Percentiles rank a stretch among this genome's conserved stretches.
These are phyloP conservation scores for Cutaneotrichosporon sp. DNA, from an alignment of 1,284 basidiomycete species.

Conservation along the genomic window DNA sequence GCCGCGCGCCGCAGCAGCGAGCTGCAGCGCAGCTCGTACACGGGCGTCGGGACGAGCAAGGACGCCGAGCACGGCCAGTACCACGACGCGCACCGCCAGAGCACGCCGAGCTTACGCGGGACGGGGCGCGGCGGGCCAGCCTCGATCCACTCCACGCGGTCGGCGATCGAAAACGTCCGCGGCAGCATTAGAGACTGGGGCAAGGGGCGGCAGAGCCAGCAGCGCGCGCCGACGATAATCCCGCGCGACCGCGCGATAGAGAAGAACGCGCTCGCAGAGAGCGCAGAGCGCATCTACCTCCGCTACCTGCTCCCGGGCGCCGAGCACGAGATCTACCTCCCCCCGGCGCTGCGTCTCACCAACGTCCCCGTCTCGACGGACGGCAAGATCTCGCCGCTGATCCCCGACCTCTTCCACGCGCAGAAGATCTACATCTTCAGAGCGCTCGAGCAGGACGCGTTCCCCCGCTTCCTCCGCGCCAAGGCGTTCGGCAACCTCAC, in stretches of 20 bases:
- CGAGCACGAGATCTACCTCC: constrained; percentile 88
- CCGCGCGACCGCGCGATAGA: constrained; percentile 87
- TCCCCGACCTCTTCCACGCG: constrained; percentile 94
- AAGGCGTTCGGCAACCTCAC: constrained; percentile 98
- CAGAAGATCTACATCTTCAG: constrained; percentile 98
- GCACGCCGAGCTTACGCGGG: not conserved
- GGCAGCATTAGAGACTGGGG: constrained; percentile 13
- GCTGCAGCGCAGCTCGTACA: constrained; percentile 22
- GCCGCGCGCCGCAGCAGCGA: constrained; percentile 22
- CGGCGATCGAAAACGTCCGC: constrained; percentile 3
- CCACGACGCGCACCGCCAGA: not conserved
- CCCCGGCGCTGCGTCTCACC: constrained; percentile 55
- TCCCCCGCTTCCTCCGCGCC: constrained; percentile 89
- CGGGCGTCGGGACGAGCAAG: constrained; percentile 1
- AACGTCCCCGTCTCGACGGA: constrained; percentile 62
- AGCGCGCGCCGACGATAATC: constrained; percentile 77
- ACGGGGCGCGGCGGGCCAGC: not conserved
- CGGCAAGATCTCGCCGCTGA: constrained; percentile 75
- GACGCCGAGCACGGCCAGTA: not conserved
- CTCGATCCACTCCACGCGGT: constrained; percentile 4
- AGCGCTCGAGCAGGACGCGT: constrained; percentile 97
- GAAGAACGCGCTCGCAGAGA: constrained; percentile 82
- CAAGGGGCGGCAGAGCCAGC: not conserved
- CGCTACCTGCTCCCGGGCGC: constrained; percentile 73
- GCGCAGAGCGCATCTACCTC: constrained; percentile 92